phyloP scores from a whole-genome alignment of 176 grass and related monocot species.

The Carex pumila region DNA sequence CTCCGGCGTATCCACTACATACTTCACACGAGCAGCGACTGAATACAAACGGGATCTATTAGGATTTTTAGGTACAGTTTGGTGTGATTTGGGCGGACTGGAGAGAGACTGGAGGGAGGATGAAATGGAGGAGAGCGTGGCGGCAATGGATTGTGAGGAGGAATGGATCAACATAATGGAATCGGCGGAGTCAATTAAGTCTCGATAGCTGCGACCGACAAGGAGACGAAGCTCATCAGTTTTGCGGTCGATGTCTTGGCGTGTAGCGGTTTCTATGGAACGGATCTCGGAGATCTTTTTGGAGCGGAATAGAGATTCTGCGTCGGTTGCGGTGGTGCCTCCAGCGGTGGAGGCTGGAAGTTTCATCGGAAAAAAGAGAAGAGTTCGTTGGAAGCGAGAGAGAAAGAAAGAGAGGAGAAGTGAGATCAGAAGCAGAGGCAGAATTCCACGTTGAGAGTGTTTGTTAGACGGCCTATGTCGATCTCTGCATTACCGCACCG shows the following conservation, averaged over 20 bases:
- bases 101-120: constrained; percentile 62
- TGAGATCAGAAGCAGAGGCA: not conserved
- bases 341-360: constrained; percentile 25
- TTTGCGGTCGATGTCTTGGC: constrained; percentile 84
- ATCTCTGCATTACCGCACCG: no score
- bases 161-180: constrained; percentile 87
- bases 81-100: constrained; percentile 30
- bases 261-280: constrained; percentile 39
- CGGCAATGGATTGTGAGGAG: constrained; percentile 66
- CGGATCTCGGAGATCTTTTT: constrained; percentile 92
- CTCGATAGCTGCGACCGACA: constrained; percentile 93
- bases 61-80: constrained; percentile 7
- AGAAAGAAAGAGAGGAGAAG: not conserved
- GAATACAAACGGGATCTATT: constrained; percentile 50
- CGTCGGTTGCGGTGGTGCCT: constrained; percentile 39
- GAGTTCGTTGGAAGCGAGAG: not conserved
- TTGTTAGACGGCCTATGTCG: not conserved
- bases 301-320: constrained; percentile 83
- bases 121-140: constrained; percentile 59
- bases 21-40: constrained; percentile 70
- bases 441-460: not conserved
- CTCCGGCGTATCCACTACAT: constrained; percentile 96
- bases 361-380: constrained; percentile 25
- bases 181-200: constrained; percentile 91
- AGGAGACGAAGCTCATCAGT: constrained; percentile 95